phyloP scores from a whole-genome alignment of 1,284 basidiomycete species.

The Ceratobasidium sp. region DNA sequence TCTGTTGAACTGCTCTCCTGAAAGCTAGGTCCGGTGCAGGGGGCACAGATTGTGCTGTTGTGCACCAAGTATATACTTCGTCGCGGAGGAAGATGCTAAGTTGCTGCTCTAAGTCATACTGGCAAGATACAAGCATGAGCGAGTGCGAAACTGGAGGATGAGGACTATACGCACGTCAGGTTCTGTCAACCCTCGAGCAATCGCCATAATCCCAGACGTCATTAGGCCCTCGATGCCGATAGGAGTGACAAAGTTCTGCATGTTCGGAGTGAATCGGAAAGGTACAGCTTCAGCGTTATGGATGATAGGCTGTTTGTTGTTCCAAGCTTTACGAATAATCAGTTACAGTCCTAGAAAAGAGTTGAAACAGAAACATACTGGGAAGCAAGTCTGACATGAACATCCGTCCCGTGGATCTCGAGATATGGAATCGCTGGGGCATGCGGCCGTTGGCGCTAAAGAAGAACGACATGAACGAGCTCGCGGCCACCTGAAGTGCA shows the following conservation, averaged over 20 bases:
- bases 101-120: conserved; percentile 92
- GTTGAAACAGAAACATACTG: conserved; percentile 63
- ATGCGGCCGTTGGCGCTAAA: conserved; percentile 88
- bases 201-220: conserved; percentile 89
- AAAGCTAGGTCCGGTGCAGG: conserved; percentile 67
- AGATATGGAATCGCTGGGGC: conserved; percentile 90
- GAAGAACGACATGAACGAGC: conserved; percentile 93
- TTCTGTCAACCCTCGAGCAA: conserved; percentile 90
- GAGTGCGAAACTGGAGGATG: conserved; percentile 38
- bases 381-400: conserved; percentile 92
- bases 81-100: conserved; percentile 93
- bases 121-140: conserved; percentile 35
- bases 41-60: conserved; percentile 44
- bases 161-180: conserved; percentile 75
- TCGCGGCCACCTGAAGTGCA: conserved; percentile 88
- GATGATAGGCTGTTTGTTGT: conserved; percentile 77
- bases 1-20: conserved; percentile 76
- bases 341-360: not conserved
- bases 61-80: conserved; percentile 84
- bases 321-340: conserved; percentile 40
- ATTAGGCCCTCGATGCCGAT: conserved; percentile 92
- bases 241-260: conserved; percentile 94
- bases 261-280: conserved; percentile 97
- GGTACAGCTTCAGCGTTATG: conserved; percentile 84
- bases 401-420: conserved; percentile 88